Evolutionary conservation across 129 eudicot genomes (phyloP).

Genomic region (Dittrichia graveolens): DNA sequence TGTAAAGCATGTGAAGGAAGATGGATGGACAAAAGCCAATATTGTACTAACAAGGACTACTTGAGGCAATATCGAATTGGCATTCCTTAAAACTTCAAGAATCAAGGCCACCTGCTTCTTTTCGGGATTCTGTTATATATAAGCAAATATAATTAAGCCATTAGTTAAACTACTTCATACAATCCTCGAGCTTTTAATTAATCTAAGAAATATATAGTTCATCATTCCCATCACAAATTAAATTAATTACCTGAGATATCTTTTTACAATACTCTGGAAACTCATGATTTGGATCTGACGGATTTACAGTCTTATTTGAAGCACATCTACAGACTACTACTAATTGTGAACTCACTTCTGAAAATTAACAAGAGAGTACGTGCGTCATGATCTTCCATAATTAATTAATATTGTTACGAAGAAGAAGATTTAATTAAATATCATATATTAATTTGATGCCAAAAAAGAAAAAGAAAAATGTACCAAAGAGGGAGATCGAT

Average conservation of each 20-base stretch:
- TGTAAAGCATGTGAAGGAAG: conserved; percentile 89
- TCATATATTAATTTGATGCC: neutral
- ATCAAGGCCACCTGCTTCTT: conserved; percentile 47
- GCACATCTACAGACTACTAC: conserved; percentile 26
- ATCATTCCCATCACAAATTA: no score
- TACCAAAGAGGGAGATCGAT: conserved; percentile 18
- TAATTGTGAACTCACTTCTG: conserved; percentile 38
- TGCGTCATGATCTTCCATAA: neutral
- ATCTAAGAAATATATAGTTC: neutral
- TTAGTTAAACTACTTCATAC: neutral
- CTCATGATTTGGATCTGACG: conserved; percentile 15
- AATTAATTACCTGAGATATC: conserved; percentile 32
- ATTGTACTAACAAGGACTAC: conserved; percentile 75
- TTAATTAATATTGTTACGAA: no score
- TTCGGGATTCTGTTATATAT: conserved; percentile 45
- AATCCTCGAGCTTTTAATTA: neutral
- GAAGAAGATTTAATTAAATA: no score
- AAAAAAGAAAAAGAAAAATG: neutral
- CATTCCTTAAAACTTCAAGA: conserved; percentile 57
- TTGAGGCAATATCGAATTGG: conserved; percentile 82
- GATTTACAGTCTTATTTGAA: conserved; percentile 35
- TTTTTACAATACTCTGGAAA: conserved; percentile 14
- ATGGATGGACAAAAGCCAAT: conserved; percentile 75
- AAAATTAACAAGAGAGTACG: neutral
- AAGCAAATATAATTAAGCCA: neutral